Evolutionary conservation across 768 basidiomycete species (phyloP).

Genomic region (Boletus coccyginus): DNA sequence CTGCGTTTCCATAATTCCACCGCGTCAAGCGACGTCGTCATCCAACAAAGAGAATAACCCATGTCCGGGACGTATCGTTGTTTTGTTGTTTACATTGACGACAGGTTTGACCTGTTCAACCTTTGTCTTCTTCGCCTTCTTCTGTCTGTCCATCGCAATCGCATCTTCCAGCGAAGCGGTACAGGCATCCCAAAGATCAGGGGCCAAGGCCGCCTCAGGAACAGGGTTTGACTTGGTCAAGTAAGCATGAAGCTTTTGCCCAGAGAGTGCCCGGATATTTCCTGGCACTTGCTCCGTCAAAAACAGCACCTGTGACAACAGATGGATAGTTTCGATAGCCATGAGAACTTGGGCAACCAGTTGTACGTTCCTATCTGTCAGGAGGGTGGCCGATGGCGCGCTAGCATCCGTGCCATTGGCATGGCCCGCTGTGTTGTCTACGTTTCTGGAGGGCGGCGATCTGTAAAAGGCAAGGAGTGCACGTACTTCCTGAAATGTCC

Average conservation of each 20-base stretch:
- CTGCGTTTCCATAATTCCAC: neutral
- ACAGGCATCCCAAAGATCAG: conserved; percentile 47
- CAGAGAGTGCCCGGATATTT: conserved; percentile 53
- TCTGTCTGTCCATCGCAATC: conserved; percentile 47
- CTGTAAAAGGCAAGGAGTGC: conserved; percentile 56
- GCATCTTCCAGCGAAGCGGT: conserved; percentile 44
- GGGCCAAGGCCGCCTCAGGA: conserved; percentile 24
- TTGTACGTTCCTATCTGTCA: conserved; percentile 63
- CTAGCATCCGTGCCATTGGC: conserved; percentile 14
- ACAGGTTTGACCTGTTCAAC: conserved; percentile 11
- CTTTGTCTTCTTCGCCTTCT: conserved; percentile 41
- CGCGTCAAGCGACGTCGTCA: conserved; percentile 34
- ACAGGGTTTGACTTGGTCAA: conserved; percentile 36
- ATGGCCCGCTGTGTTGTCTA: conserved; percentile 15
- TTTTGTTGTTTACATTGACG: conserved; percentile 25
- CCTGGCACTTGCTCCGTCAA: conserved; percentile 47
- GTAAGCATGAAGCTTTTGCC: conserved; percentile 53
- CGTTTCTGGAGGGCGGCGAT: neutral
- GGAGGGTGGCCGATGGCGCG: conserved; percentile 20
- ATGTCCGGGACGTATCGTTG: conserved; percentile 5
- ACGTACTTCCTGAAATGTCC: conserved; percentile 62
- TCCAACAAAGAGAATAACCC: conserved; percentile 42
- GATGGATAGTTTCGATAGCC: conserved; percentile 57
- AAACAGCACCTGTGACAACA: conserved; percentile 60
- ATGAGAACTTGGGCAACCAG: conserved; percentile 61